Conservation (phyloP, 2,329 filamentous ascomycete genomes). For the Neospermospora avenae region DNA sequence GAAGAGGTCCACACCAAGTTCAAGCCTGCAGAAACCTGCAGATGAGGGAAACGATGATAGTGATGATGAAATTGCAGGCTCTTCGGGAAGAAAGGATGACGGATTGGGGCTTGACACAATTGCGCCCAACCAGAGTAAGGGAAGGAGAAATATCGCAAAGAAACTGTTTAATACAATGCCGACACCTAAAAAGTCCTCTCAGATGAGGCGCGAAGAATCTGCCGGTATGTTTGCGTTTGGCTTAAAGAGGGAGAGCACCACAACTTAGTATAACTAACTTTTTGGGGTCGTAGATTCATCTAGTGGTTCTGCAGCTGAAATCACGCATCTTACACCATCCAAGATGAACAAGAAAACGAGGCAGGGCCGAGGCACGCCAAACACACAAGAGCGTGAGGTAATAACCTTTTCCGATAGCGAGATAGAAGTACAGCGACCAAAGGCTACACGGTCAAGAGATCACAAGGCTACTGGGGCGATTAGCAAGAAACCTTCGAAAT, state of each 20-base stretch:
- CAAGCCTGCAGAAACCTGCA: neutral
- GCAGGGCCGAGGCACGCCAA: neutral
- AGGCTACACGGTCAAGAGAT: neutral
- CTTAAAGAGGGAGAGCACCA: neutral
- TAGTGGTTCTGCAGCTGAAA: slow-evolving; percentile 11
- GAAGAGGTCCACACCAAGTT: slow-evolving; percentile 9
- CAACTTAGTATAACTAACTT: no score
- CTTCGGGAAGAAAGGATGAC: slow-evolving; percentile 8
- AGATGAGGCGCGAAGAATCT: neutral
- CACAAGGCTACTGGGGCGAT: neutral
- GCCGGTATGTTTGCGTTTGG: neutral
- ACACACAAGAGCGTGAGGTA: neutral
- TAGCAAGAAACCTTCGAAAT: neutral
- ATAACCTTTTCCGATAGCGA: slow-evolving; percentile 5
- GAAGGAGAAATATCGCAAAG: slow-evolving; percentile 10
- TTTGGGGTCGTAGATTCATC: slow-evolving; percentile 5
- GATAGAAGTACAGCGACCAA: neutral
- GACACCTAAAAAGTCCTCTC: slow-evolving; percentile 26
- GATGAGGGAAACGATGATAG: neutral
- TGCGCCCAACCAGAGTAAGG: neutral
- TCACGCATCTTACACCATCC: slow-evolving; percentile 8
- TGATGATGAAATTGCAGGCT: slow-evolving; percentile 5
- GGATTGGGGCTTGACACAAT: neutral
- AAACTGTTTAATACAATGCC: slow-evolving; percentile 21
- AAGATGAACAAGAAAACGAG: slow-evolving; percentile 11